phyloP scores from a whole-genome alignment of 495 filamentous ascomycete species.

The Penicillium coprophilum region DNA sequence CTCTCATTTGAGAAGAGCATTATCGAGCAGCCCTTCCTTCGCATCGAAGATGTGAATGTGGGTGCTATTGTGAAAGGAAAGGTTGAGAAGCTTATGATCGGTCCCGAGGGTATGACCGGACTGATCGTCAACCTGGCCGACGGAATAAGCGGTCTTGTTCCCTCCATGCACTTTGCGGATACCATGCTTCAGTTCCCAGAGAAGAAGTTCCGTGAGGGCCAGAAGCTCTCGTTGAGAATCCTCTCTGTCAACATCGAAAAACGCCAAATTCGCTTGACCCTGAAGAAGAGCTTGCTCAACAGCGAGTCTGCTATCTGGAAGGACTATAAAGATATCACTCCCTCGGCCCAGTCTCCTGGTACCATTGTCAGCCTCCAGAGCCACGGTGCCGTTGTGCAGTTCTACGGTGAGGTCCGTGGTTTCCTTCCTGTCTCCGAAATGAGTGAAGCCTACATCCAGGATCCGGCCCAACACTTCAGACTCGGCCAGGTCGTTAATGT shows the following conservation, averaged over 20 bases:
- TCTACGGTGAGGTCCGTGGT: conserved; percentile 77
- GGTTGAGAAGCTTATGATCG: conserved; percentile 79
- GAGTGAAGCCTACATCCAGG: conserved; percentile 93
- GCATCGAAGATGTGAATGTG: conserved; percentile 81
- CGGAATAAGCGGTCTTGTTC: conserved; percentile 81
- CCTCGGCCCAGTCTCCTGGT: conserved; percentile 74
- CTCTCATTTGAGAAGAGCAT: conserved; percentile 77
- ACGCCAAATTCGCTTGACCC: conserved; percentile 77
- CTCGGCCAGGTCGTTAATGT: conserved; percentile 88
- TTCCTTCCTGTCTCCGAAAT: conserved; percentile 94
- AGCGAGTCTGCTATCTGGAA: conserved; percentile 74
- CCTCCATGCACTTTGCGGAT: conserved; percentile 86
- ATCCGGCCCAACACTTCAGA: conserved; percentile 85
- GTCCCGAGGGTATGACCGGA: conserved; percentile 69
- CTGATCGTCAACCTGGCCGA: conserved; percentile 81
- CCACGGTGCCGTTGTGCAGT: conserved; percentile 86
- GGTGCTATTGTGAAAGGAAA: conserved; percentile 81
- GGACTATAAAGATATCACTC: conserved; percentile 65
- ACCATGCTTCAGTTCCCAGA: conserved; percentile 86
- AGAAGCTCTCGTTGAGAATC: conserved; percentile 78
- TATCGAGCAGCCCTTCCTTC: conserved; percentile 83
- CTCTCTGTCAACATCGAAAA: conserved; percentile 75
- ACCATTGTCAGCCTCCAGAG: conserved; percentile 77
- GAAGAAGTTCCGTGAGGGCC: conserved; percentile 89
- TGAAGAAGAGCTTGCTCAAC: conserved; percentile 94